These are phyloP conservation scores for Chaetomium globosum DNA, from an alignment of 2,329 filamentous ascomycete genomes.

Conservation along the genomic window DNA sequence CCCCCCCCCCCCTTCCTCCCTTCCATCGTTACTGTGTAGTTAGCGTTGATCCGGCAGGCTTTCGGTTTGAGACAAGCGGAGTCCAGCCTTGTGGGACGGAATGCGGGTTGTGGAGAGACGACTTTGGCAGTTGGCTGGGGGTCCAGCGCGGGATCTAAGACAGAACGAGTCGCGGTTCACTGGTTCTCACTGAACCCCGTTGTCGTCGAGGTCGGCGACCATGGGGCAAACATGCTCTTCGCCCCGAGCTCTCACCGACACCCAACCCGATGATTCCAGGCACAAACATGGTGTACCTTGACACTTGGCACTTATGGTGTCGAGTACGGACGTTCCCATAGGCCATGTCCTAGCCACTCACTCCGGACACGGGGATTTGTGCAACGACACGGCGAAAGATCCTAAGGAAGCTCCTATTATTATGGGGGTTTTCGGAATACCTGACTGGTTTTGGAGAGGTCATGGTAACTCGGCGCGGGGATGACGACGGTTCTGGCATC, in stretches of 20 bases:
- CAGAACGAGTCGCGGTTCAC: neutral
- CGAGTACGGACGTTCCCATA: neutral
- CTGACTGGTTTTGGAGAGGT: neutral
- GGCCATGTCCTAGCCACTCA: neutral
- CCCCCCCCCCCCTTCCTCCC: neutral
- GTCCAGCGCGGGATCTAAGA: conserved; percentile 1
- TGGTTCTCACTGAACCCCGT: neutral
- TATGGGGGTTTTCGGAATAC: neutral
- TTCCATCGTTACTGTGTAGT: neutral
- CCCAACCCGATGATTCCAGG: neutral
- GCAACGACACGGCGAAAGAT: neutral
- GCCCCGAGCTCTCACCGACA: neutral
- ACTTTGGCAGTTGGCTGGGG: neutral
- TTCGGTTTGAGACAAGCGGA: neutral
- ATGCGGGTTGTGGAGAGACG: no score
- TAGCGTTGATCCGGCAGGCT: conserved; percentile 1
- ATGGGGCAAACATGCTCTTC: conserved; percentile 1
- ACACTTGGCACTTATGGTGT: neutral
- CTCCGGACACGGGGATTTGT: neutral
- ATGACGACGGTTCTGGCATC: neutral
- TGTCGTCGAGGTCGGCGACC: conserved; percentile 9
- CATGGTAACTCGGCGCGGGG: neutral
- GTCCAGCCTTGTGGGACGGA: neutral
- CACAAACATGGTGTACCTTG: neutral
- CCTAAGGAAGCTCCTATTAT: neutral